Evolutionary conservation across 176 grass and related monocot genomes (phyloP).

Genomic region (Otatea glauca): DNA sequence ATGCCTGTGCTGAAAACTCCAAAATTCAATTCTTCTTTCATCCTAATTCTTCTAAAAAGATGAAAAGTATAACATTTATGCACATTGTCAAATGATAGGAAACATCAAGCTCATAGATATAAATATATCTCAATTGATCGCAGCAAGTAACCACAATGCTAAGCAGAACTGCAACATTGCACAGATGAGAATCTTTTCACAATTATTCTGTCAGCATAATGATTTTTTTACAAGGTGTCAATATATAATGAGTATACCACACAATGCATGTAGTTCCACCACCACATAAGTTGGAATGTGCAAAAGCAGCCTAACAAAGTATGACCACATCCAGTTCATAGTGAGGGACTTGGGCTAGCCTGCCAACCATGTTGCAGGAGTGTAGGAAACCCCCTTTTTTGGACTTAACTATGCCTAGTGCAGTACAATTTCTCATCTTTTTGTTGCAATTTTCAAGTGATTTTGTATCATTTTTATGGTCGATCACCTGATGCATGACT

Average conservation of each 20-base stretch:
- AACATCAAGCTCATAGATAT: neutral
- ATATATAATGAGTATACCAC: neutral
- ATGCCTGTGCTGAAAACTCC: neutral
- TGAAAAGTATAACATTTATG: neutral
- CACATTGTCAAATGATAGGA: neutral
- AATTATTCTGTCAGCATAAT: neutral
- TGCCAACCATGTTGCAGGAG: too few relatives aligned
- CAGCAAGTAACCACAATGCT: neutral
- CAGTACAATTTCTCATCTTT: neutral
- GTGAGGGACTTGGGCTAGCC: too few relatives aligned
- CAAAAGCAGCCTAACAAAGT: neutral
- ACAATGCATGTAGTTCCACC: neutral
- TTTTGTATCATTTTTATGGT: neutral
- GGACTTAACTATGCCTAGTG: too few relatives aligned
- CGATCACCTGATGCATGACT: neutral
- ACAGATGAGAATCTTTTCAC: neutral
- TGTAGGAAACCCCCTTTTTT: neutral
- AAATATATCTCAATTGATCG: neutral
- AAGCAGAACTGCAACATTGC: conserved; percentile 3
- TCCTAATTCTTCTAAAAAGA: neutral
- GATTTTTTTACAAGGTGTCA: too few relatives aligned
- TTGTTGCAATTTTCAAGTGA: conserved; percentile 12
- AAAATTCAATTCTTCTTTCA: neutral
- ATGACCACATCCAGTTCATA: too few relatives aligned
- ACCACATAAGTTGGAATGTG: neutral